Percentiles rank a stretch among this genome's conserved stretches.
Conservation (phyloP, 768 basidiomycete genomes). For the Amanita phalloides region DNA sequence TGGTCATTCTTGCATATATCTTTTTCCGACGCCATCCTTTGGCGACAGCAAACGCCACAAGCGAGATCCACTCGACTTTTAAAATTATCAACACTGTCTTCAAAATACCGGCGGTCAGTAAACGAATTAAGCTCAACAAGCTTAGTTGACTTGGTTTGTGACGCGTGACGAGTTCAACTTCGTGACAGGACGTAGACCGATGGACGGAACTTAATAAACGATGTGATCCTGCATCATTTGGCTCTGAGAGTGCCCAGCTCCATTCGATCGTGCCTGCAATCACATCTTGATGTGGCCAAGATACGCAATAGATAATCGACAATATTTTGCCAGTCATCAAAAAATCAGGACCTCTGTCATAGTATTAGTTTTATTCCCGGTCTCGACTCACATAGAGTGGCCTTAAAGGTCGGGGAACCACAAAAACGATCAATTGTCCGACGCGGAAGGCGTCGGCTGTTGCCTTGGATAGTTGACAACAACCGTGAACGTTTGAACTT, state of each 20-base stretch:
- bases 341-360: not conserved
- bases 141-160: not conserved
- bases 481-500: not conserved
- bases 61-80: not conserved
- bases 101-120: not conserved
- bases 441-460: not conserved
- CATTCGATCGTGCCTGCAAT: constrained; percentile 1
- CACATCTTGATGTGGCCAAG: not conserved
- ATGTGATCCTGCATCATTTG: constrained; percentile 4
- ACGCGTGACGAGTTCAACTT: not conserved
- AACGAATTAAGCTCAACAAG: not conserved
- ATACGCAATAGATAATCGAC: not conserved
- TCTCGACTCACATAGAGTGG: not conserved
- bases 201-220: not conserved
- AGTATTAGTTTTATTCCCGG: not conserved
- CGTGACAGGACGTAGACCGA: not conserved
- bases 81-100: not conserved
- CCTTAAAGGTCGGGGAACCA: not conserved
- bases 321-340: not conserved
- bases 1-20: not conserved
- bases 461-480: not conserved
- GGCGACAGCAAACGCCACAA: not conserved
- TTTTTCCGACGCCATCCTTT: not conserved
- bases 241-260: not conserved
- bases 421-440: not conserved